These are phyloP conservation scores for Simplicillium sp. DNA, from an alignment of 2,329 filamentous ascomycete species.

Conservation along the genomic window DNA sequence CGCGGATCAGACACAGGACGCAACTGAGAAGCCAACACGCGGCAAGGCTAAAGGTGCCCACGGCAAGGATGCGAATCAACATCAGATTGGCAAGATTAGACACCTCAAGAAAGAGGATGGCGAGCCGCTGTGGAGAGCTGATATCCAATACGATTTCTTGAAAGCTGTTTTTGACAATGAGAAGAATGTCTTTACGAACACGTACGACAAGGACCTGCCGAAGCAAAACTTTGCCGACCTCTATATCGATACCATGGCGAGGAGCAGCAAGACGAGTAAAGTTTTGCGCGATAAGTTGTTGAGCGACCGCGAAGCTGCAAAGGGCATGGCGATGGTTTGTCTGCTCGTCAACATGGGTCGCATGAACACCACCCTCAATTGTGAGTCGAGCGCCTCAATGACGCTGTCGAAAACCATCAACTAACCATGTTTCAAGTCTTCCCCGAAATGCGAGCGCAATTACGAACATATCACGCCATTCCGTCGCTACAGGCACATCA, in stretches of 20 bases:
- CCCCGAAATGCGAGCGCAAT: constrained; percentile 95
- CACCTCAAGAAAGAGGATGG: constrained; percentile 86
- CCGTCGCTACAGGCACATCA: constrained; percentile 91
- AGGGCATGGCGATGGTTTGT: constrained; percentile 99
- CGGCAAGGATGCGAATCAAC: constrained; percentile 23
- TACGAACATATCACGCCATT: constrained; percentile 96
- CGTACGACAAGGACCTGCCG: constrained; percentile 58
- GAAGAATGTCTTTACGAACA: constrained; percentile 74
- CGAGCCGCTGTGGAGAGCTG: constrained; percentile 75
- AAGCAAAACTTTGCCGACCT: constrained; percentile 85
- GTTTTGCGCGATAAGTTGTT: constrained; percentile 94
- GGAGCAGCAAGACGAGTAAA: constrained; percentile 98
- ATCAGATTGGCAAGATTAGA: constrained; percentile 58
- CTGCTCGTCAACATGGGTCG: constrained; percentile 91
- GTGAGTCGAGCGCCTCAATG: constrained; percentile 39
- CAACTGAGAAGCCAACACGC: constrained; percentile 26
- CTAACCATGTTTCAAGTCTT: constrained; percentile 58
- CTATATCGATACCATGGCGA: constrained; percentile 97
- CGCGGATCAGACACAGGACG: constrained; percentile 32
- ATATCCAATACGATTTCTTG: constrained; percentile 84
- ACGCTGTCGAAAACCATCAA: neutral
- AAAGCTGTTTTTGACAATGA: constrained; percentile 71
- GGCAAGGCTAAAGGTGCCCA: constrained; percentile 24
- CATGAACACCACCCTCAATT: constrained; percentile 98
- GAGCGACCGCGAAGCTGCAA: constrained; percentile 81